Conservation (phyloP, 2,329 filamentous ascomycete genomes). For the Pseudogymnoascus sp. region DNA sequence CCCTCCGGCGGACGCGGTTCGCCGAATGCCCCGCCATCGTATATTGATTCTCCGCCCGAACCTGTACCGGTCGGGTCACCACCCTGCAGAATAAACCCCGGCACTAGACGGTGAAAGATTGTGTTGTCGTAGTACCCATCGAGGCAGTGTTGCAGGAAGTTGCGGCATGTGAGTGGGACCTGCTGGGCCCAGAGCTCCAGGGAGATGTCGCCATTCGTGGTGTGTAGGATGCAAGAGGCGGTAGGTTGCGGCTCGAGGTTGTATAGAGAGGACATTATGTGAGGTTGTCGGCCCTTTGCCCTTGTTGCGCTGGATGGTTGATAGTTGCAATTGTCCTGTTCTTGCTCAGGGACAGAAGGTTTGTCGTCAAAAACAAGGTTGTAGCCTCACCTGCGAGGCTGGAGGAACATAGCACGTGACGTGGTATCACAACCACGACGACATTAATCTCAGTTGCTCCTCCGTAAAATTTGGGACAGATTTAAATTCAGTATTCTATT, state of each 20-base stretch:
- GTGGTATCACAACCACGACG: neutral
- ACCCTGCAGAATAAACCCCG: slow-evolving; percentile 88
- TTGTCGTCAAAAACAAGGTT: neutral
- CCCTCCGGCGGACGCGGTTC: slow-evolving; percentile 30
- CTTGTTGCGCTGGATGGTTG: neutral
- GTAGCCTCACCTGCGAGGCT: slow-evolving; percentile 6
- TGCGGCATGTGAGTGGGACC: slow-evolving; percentile 81
- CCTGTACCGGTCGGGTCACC: slow-evolving; percentile 92
- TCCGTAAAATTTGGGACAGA: neutral
- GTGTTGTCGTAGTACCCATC: slow-evolving; percentile 94
- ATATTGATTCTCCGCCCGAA: slow-evolving; percentile 85
- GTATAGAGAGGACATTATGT: slow-evolving; percentile 76
- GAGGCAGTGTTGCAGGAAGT: slow-evolving; percentile 90
- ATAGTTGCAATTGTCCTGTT: neutral
- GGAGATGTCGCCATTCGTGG: slow-evolving; percentile 79
- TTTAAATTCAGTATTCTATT: neutral
- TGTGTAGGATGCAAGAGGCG: slow-evolving; percentile 84
- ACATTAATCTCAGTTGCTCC: neutral
- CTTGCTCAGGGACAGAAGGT: neutral
- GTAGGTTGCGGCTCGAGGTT: slow-evolving; percentile 93
- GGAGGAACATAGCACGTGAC: neutral
- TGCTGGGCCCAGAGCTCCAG: slow-evolving; percentile 95
- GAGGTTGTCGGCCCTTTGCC: neutral
- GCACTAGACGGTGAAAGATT: slow-evolving; percentile 87
- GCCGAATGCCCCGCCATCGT: slow-evolving; percentile 69